Evolutionary conservation across 148 eudicot genomes (phyloP).

Genomic region (Rhododendron ovatum): DNA sequence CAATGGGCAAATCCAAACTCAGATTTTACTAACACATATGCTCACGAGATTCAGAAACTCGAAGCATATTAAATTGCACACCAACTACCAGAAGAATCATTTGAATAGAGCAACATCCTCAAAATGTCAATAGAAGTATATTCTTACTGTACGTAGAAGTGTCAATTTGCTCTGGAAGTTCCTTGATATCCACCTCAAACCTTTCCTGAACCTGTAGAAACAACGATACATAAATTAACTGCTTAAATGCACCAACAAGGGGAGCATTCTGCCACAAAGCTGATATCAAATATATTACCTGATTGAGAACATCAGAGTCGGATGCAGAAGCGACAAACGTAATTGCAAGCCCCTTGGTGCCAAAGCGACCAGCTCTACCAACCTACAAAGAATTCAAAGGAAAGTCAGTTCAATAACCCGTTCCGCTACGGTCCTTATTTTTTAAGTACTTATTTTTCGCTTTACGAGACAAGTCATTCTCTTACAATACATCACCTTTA

Average conservation of each 20-base stretch:
- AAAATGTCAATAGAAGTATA: background rate
- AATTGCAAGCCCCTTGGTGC: constrained; percentile 93
- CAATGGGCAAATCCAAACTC: background rate
- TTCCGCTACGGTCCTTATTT: no score
- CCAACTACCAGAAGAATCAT: background rate
- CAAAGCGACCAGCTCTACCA: constrained; percentile 94
- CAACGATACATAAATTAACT: background rate
- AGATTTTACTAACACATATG: background rate
- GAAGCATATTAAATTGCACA: background rate
- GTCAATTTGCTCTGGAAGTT: constrained; percentile 97
- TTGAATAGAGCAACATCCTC: background rate
- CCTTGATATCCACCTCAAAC: constrained; percentile 89
- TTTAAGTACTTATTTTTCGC: no score
- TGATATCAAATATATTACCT: constrained; percentile 32
- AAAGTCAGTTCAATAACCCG: background rate
- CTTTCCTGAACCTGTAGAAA: constrained; percentile 63
- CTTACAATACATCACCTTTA: no score
- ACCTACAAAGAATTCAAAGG: constrained; percentile 36
- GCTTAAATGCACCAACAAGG: background rate
- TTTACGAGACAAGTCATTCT: no score
- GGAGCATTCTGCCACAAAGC: background rate
- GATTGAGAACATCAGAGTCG: constrained; percentile 82
- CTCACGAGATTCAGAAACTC: background rate
- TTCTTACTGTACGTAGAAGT: constrained; percentile 88
- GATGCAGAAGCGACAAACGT: constrained; percentile 82